These are phyloP conservation scores for Tilletia caries DNA, from an alignment of 1,284 basidiomycete species.

Conservation along the genomic window DNA sequence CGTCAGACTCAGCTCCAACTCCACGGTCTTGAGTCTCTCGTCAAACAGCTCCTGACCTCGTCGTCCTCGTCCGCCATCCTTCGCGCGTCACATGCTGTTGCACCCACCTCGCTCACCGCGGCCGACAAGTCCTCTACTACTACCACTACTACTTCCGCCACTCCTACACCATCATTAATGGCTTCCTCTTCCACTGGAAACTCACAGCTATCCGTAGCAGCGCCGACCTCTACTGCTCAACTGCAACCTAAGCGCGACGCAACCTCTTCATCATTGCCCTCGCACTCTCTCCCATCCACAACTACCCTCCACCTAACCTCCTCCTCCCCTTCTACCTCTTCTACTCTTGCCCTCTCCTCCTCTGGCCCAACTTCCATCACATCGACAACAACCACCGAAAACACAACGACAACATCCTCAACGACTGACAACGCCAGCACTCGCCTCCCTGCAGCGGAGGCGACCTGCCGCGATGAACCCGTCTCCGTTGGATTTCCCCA, in stretches of 20 bases:
- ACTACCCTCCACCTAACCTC: background rate
- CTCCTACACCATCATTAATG: background rate
- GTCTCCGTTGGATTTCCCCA: conserved; percentile 19
- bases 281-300: too few relatives aligned
- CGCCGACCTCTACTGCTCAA: background rate
- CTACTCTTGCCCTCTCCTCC: conserved; percentile 17
- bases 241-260: background rate
- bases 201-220: conserved; percentile 20
- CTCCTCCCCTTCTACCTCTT: background rate
- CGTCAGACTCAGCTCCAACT: conserved; percentile 20
- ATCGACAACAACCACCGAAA: conserved; percentile 31
- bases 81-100: background rate
- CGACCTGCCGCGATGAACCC: conserved; percentile 28
- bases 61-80: background rate
- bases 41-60: conserved; percentile 21
- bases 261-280: background rate
- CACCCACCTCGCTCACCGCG: background rate
- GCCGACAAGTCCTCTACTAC: background rate
- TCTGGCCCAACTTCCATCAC: conserved; percentile 27
- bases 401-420: conserved; percentile 26
- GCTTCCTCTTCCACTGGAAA: conserved; percentile 21
- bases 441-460: conserved; percentile 53
- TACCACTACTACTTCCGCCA: conserved; percentile 4
- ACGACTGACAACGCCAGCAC: conserved; percentile 26
- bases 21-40: conserved; percentile 23